Base-by-base conservation (phyloP, 2,329 filamentous ascomycete species). In the Cladosporium sphaerospermum region DNA sequence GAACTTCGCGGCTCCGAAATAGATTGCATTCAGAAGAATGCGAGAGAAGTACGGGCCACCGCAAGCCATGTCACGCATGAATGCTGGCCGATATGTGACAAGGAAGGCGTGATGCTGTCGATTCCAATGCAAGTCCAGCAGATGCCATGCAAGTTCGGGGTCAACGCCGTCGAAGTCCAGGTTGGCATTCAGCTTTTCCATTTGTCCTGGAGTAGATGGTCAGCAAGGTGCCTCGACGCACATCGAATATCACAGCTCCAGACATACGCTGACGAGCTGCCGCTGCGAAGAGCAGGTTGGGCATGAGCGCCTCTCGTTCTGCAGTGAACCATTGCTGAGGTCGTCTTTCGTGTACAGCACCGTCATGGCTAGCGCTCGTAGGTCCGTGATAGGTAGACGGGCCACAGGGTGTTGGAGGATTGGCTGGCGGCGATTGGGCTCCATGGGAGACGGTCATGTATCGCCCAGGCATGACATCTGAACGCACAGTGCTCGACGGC, bases 141-240 rank as follows among this genome's bases (percentile, higher is more conserved):
- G 62, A 48, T 80, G 75, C 67, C 78, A 74, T 3, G 71, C 78
- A 9, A 80, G 59, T 9, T 79, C 74, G 0, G 77, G 73, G 33
- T 78, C 73, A 0, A 81, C 72, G 1, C 77, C 78, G 57, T 81
- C 78, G 60, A 82, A 80, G 59, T 82, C 78, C 2, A 80, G 34
- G 11, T 51, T 43, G 3, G 47, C 31, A 13, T 43, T 51, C 31
- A 51, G 47, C 32, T 51, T 51, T 16, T 51, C 47, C 47, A 51
- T 51, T 31, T 51, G 47, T 9, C 47, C 47, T 51, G 31, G 19
- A 19, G 2, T 8, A 14, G 2, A 10, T 3, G 18, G n/a, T 51
- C 40, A 51, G 47, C 18, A 23, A 34, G 10, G 5, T 4, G 6
- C 5, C 14, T 9, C 18, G 14, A 2, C 8, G 13, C 11, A 31